Evolutionary conservation across 2,329 filamentous ascomycete species (phyloP).

Genomic region (Lasiodiplodia sp.): DNA sequence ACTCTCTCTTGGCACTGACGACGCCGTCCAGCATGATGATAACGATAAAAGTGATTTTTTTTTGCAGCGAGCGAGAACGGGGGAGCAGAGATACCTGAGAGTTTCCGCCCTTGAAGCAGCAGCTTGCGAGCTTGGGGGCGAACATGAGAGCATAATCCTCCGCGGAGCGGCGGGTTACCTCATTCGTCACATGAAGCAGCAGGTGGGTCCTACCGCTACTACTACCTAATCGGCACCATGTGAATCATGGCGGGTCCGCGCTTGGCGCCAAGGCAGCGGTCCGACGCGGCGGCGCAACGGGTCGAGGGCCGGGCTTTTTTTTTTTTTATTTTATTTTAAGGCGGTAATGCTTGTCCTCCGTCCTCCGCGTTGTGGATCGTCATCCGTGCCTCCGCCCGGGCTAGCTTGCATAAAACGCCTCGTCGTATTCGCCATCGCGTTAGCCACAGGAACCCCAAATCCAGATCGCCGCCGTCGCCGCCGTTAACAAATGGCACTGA

Average conservation of each 20-base stretch:
- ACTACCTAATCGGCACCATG: neutral
- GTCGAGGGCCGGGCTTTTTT: neutral
- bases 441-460: neutral
- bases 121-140: neutral
- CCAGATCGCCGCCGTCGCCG: neutral
- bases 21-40: neutral
- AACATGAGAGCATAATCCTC: neutral
- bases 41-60: neutral
- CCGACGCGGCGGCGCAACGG: neutral
- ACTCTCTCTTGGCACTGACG: neutral
- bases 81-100: neutral
- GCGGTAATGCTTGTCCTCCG: neutral
- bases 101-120: neutral
- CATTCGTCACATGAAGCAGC: neutral
- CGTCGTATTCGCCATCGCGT: neutral
- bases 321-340: neutral
- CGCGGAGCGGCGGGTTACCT: neutral
- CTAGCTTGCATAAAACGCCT: neutral
- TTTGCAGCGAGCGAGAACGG: neutral
- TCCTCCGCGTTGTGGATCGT: neutral
- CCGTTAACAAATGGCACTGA: neutral
- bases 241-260: neutral
- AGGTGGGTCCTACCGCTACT: neutral
- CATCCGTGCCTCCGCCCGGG: neutral
- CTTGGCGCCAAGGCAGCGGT: neutral